Evolutionary conservation across 2,329 filamentous ascomycete genomes (phyloP).

Genomic region (Ophioceras dolichostomum): DNA sequence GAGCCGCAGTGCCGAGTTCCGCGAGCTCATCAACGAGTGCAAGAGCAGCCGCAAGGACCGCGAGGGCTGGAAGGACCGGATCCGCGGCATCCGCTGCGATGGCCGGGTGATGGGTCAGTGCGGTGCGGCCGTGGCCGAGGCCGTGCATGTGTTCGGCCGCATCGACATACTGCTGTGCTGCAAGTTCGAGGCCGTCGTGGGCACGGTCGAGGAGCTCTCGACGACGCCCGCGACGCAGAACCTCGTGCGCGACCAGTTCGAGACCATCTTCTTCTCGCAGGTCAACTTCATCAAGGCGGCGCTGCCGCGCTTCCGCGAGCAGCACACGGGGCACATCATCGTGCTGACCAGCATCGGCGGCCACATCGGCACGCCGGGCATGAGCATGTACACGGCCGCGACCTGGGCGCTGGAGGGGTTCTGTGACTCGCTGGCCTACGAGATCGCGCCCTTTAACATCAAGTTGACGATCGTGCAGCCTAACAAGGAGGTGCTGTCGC

Average conservation of each 20-base stretch:
- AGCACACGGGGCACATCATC: constrained; percentile 81
- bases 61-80: constrained; percentile 70
- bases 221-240: constrained; percentile 59
- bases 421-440: constrained; percentile 89
- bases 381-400: constrained; percentile 83
- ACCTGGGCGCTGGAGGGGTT: constrained; percentile 95
- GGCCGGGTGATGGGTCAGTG: constrained; percentile 56
- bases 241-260: constrained; percentile 82
- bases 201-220: constrained; percentile 80
- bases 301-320: constrained; percentile 65
- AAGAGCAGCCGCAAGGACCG: constrained; percentile 50
- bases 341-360: constrained; percentile 82
- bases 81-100: constrained; percentile 54
- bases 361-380: constrained; percentile 83
- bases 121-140: constrained; percentile 77
- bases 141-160: constrained; percentile 69
- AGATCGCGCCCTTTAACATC: constrained; percentile 93
- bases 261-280: constrained; percentile 88
- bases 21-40: constrained; percentile 62
- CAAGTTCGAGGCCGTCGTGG: constrained; percentile 79
- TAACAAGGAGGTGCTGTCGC: constrained; percentile 78
- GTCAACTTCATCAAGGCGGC: constrained; percentile 91
- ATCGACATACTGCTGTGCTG: constrained; percentile 88
- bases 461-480: constrained; percentile 94
- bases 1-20: constrained; percentile 65